phyloP scores from a whole-genome alignment of 164 flowering plant species.

The Magnolia officinalis region DNA sequence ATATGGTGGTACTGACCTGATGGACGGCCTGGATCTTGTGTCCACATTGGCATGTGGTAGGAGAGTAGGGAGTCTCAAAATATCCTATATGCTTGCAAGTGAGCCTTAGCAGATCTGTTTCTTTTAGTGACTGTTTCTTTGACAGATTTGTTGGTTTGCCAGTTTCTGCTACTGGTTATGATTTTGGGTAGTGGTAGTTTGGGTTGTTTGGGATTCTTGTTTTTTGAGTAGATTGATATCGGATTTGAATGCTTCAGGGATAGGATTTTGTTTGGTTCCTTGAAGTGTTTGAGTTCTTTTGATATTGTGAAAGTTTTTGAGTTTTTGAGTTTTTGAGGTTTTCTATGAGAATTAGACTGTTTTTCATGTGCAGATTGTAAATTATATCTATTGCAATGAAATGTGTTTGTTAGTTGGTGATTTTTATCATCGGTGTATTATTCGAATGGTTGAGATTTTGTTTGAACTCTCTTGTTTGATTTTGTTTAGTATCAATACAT shows the following conservation, averaged over 20 bases:
- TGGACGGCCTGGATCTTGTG: not conserved
- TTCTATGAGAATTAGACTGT: not conserved
- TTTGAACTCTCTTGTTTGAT: too few relatives aligned
- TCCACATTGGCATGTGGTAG: not conserved
- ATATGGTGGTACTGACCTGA: not conserved
- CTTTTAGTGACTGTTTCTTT: not conserved
- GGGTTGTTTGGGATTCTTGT: not conserved
- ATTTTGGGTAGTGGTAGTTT: not conserved
- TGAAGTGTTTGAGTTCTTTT: constrained; percentile 15
- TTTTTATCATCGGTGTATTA: not conserved
- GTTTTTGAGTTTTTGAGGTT: not conserved
- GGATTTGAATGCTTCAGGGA: constrained; percentile 5
- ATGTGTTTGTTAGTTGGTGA: not conserved
- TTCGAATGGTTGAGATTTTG: not conserved
- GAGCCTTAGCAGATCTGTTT: not conserved
- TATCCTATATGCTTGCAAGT: not conserved
- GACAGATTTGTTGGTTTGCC: not conserved
- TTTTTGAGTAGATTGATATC: not conserved
- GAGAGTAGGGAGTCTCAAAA: not conserved
- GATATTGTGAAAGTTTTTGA: constrained; percentile 3
- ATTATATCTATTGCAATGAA: not conserved
- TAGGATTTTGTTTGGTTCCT: constrained; percentile 17
- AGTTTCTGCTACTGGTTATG: not conserved
- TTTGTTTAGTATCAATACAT: too few relatives aligned
- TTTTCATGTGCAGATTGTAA: not conserved